Base-by-base conservation (phyloP, 2,329 filamentous ascomycete species). In the Phialophora chinensis region DNA sequence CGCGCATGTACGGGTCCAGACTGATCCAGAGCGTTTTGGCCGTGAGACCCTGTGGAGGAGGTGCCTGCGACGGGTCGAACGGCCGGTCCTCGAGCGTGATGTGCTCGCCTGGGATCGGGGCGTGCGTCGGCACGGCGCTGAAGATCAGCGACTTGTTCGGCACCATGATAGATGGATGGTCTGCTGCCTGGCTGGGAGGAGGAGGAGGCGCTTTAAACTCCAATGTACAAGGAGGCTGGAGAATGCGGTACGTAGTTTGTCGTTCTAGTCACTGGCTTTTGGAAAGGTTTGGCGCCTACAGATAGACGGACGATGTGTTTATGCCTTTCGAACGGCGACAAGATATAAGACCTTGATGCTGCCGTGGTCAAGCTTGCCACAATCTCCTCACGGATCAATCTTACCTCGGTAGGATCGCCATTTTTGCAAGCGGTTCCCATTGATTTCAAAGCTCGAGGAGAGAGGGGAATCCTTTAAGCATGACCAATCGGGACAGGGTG, bases 1-100 rank as follows among this genome's bases (percentile, higher is more conserved):
- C 89, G 65, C 91, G 88, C 80, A 90, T 86, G 80, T 93, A 93
- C 1, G 91, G 91, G 77, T 94, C 91, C 79, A 89, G 89, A 7
- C 89, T 91, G 25, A 55, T n/a, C 25, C 29, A 55, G 29, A 55
- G 53, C 5, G 53, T 55, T 35, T 35, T 55, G n/a, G 12, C 53
- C 42, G 53, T 55, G 29, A 55, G 4, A 1, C 53, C 53, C 2
- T 23, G 17, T 1, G 25, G 27, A 17, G 53, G 53, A 14, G 53
- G 25, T 1, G 11, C 10, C 53, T 33, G 29, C 17, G 25, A 17
- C 25, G 17, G 25, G 53, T 55, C 53, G 29, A 55, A 55, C n/a
- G 25, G 27, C 29, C 53, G 53, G n/a, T 31, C 27, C 29, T 55
- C 53, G 29, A 55, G 27, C n/a, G 27, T 35, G 12, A 55, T 55